Evolutionary conservation across 495 filamentous ascomycete species (phyloP).

Genomic region (Aspergillus homomorphus): DNA sequence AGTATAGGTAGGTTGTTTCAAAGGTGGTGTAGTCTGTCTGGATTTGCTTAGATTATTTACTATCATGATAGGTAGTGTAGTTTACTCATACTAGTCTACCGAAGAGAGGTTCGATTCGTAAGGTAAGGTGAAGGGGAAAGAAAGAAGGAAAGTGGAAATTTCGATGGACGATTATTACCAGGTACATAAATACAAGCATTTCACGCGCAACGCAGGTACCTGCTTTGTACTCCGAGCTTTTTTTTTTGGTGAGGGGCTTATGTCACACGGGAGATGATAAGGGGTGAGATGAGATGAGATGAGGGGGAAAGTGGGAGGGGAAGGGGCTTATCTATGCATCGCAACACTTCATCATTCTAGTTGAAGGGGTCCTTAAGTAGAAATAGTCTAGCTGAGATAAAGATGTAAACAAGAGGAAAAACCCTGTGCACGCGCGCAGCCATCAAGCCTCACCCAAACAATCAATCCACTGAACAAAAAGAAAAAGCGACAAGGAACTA

Average conservation of each 20-base stretch:
- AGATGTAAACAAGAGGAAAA: too few relatives aligned
- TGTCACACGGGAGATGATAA: neutral
- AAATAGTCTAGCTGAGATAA: neutral
- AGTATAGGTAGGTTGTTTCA: too few relatives aligned
- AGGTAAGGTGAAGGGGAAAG: neutral
- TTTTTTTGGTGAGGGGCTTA: neutral
- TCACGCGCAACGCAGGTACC: slow-evolving; percentile 3
- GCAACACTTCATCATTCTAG: too few relatives aligned
- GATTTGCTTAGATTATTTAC: too few relatives aligned
- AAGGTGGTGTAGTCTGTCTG: too few relatives aligned
- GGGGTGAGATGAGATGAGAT: too few relatives aligned
- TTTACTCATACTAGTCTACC: too few relatives aligned
- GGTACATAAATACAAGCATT: neutral
- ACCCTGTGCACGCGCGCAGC: neutral
- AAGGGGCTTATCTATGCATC: neutral
- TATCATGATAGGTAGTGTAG: too few relatives aligned
- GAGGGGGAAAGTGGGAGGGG: neutral
- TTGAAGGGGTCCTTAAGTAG: too few relatives aligned
- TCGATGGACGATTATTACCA: neutral
- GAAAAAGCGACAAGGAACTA: neutral
- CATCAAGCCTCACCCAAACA: neutral
- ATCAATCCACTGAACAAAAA: neutral
- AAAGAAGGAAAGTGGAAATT: neutral
- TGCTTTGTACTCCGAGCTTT: slow-evolving; percentile 2
- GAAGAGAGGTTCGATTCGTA: too few relatives aligned